These are phyloP conservation scores for Vickermania ingenoplastis DNA, from an alignment of 208 protist species.

Conservation along the genomic window DNA sequence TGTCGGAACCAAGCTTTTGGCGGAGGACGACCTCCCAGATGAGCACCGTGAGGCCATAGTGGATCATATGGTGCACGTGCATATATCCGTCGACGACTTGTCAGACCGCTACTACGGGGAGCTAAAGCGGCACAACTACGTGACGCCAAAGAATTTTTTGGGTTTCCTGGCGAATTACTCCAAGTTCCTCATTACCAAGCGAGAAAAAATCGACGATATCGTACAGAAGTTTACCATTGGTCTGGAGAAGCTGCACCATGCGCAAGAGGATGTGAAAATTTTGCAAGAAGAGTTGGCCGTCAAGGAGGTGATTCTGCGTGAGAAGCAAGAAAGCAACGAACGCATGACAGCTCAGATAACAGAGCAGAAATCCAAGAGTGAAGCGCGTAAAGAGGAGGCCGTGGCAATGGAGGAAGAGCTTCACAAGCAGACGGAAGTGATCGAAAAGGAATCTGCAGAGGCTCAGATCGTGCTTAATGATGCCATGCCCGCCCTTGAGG, in stretches of 20 bases:
- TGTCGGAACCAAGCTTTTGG: constrained; percentile 84
- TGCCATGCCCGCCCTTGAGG: constrained; percentile 94
- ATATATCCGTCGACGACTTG: constrained; percentile 85
- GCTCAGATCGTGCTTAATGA: constrained; percentile 92
- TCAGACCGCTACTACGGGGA: constrained; percentile 84
- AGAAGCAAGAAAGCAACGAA: constrained; percentile 92
- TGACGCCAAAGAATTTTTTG: constrained; percentile 99
- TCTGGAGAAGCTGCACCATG: constrained; percentile 93
- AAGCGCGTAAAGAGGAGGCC: constrained; percentile 84
- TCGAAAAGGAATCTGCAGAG: constrained; percentile 89
- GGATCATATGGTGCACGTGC: constrained; percentile 95
- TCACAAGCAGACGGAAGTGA: constrained; percentile 82
- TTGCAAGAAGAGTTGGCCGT: constrained; percentile 91
- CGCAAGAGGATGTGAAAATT: constrained; percentile 93
- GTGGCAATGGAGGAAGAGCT: constrained; percentile 89
- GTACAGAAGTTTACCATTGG: constrained; percentile 94
- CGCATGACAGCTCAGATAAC: constrained; percentile 89
- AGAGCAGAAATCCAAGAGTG: constrained; percentile 80
- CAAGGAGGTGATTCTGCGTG: constrained; percentile 91
- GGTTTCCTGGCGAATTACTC: constrained; percentile 97
- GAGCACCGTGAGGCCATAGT: constrained; percentile 81
- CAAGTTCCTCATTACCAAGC: constrained; percentile 88
- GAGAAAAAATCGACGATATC: constrained; percentile 91
- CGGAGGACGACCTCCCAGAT: constrained; percentile 85
- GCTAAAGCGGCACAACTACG: constrained; percentile 95